These are phyloP conservation scores for Sporisorium reilianum DNA, from an alignment of 1,284 basidiomycete species.

Conservation along the genomic window DNA sequence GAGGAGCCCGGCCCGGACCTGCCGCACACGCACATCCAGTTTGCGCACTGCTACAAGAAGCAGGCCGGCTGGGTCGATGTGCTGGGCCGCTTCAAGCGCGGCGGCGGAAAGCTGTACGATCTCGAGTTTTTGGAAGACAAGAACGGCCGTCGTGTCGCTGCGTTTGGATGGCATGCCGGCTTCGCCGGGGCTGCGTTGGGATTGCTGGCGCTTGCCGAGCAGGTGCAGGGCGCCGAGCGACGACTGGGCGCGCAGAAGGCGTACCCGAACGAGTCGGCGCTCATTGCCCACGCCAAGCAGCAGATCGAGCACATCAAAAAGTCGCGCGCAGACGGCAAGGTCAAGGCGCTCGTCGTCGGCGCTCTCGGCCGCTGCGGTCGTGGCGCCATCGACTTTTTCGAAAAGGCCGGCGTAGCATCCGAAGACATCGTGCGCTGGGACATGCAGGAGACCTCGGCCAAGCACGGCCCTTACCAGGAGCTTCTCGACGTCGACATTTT, in stretches of 20 bases:
- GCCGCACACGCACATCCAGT: constrained; percentile 90
- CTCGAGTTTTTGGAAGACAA: constrained; percentile 94
- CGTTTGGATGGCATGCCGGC: constrained; percentile 98
- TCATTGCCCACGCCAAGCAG: constrained; percentile 71
- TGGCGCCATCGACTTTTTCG: constrained; percentile 94
- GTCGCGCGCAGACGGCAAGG: constrained; percentile 74
- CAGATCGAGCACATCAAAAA: constrained; percentile 74
- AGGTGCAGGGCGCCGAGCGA: constrained; percentile 46
- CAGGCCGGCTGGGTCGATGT: constrained; percentile 94
- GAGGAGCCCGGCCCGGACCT: constrained; percentile 71
- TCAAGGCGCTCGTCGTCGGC: constrained; percentile 93
- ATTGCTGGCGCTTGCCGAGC: constrained; percentile 80
- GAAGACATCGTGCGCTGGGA: constrained; percentile 98
- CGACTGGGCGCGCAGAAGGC: constrained; percentile 79
- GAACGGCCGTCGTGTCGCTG: constrained; percentile 90
- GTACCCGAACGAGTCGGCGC: constrained; percentile 75
- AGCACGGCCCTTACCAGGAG: constrained; percentile 95
- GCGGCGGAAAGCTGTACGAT: constrained; percentile 91
- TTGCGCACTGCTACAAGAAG: constrained; percentile 97
- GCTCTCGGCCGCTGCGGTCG: constrained; percentile 94
- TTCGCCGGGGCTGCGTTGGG: constrained; percentile 97
- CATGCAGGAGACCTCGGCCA: constrained; percentile 88
- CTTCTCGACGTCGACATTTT: constrained; percentile 98
- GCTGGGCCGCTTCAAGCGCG: constrained; percentile 86
- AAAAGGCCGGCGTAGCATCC: constrained; percentile 83